Conservation (phyloP, 164 flowering plant species). For the Vitis rupestris region DNA sequence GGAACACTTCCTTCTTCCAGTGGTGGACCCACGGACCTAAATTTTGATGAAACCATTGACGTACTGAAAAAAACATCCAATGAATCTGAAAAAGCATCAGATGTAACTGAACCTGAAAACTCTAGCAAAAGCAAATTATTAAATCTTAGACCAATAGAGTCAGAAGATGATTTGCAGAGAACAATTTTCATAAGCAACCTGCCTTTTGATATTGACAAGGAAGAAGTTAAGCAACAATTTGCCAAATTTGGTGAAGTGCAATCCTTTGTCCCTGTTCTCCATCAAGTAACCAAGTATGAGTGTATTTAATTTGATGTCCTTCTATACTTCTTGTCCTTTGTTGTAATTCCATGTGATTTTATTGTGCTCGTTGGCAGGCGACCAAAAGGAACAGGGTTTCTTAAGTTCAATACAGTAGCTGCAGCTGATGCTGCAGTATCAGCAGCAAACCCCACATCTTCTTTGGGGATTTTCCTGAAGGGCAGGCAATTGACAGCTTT, state of each 20-base stretch:
- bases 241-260: slow-evolving; percentile 74
- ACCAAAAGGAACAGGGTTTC: slow-evolving; percentile 92
- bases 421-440: slow-evolving; percentile 73
- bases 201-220: slow-evolving; percentile 68
- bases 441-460: slow-evolving; percentile 56
- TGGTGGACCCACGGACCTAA: slow-evolving; percentile 21
- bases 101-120: slow-evolving; percentile 19
- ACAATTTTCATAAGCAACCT: slow-evolving; percentile 84
- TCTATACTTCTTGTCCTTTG: slow-evolving; percentile 1
- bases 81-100: slow-evolving; percentile 22
- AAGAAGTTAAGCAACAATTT: slow-evolving; percentile 85
- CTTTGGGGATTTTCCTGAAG: slow-evolving; percentile 65
- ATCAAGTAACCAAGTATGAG: slow-evolving; percentile 77
- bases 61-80: slow-evolving; percentile 13
- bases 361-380: slow-evolving; percentile 56
- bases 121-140: slow-evolving; percentile 26
- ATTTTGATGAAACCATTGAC: slow-evolving; percentile 12
- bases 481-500: slow-evolving; percentile 77
- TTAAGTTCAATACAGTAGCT: slow-evolving; percentile 63
- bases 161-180: slow-evolving; percentile 54
- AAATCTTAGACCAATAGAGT: slow-evolving; percentile 21
- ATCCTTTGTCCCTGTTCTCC: slow-evolving; percentile 82
- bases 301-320: not conserved
- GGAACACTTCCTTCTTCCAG: slow-evolving; percentile 17
- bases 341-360: slow-evolving; percentile 1